These are phyloP conservation scores for Elsinoe arachidis DNA, from an alignment of 2,329 filamentous ascomycete genomes.

Conservation along the genomic window DNA sequence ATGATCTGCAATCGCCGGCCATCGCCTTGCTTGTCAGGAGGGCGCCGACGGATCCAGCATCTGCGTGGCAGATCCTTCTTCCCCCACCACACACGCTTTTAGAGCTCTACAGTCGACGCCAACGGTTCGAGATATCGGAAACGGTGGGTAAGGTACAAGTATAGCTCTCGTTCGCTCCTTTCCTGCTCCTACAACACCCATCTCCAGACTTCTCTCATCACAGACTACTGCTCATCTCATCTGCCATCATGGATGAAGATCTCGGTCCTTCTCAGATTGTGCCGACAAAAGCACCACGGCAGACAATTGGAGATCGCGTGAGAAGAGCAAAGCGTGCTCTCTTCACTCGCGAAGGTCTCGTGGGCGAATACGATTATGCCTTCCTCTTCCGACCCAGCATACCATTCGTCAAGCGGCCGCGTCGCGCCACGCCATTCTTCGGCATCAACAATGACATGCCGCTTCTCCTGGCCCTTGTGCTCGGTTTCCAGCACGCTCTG, in stretches of 20 bases:
- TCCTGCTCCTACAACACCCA: not conserved
- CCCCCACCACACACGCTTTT: not conserved
- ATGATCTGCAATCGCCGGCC: not conserved
- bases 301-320: not conserved
- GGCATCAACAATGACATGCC: slow-evolving; percentile 74
- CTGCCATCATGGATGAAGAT: slow-evolving; percentile 3
- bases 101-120: no score
- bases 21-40: slow-evolving; percentile 1
- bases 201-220: not conserved
- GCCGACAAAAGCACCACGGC: not conserved
- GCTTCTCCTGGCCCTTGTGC: slow-evolving; percentile 60
- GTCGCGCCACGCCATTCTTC: slow-evolving; percentile 64
- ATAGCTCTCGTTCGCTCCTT: not conserved
- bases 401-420: slow-evolving; percentile 64
- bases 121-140: not conserved
- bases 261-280: slow-evolving; percentile 1
- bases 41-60: not conserved
- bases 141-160: not conserved
- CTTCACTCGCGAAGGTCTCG: slow-evolving; percentile 54
- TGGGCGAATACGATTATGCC: slow-evolving; percentile 83
- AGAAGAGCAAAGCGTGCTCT: slow-evolving; percentile 5
- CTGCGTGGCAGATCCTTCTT: not conserved
- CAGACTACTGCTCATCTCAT: not conserved
- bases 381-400: slow-evolving; percentile 76
- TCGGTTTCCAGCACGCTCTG: slow-evolving; percentile 71